A percentile compares a stretch with the other conserved stretches of the same genome.
These are phyloP conservation scores for Passiflora organensis DNA, from an alignment of 345 rosid species.

Conservation along the genomic window DNA sequence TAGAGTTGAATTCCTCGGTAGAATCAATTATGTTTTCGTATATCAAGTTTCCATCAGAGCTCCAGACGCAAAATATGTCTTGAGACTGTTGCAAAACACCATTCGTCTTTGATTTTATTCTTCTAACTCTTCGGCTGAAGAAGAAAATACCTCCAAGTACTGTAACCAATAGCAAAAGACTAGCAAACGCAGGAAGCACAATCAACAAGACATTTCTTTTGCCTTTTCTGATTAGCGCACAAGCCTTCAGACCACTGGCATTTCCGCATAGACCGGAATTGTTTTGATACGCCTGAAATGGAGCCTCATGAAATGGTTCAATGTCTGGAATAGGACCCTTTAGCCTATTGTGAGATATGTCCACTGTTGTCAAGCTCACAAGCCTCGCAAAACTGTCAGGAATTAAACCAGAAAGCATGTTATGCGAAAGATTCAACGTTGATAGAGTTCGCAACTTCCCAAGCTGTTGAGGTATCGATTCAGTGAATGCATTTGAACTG, in stretches of 20 bases:
- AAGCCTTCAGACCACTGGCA: neutral
- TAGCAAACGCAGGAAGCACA: neutral
- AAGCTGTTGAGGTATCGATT: too few relatives aligned
- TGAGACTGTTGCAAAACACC: neutral
- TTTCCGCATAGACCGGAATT: neutral
- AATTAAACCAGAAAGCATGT: neutral
- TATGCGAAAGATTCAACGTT: neutral
- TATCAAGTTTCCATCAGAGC: neutral
- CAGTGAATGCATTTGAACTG: too few relatives aligned
- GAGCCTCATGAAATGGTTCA: too few relatives aligned
- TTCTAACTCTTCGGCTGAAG: neutral
- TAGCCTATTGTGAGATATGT: too few relatives aligned
- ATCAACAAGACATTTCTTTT: neutral
- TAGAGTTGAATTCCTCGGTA: constrained; percentile 6
- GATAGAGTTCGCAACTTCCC: too few relatives aligned
- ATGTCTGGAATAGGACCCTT: too few relatives aligned
- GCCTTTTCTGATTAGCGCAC: neutral
- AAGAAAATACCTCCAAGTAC: neutral
- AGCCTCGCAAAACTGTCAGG: neutral
- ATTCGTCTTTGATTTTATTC: neutral
- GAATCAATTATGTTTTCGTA: constrained; percentile 3
- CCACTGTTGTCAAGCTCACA: neutral
- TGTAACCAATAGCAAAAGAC: too few relatives aligned
- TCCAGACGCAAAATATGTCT: neutral
- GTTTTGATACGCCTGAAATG: too few relatives aligned